Evolutionary conservation across 441 rosid genomes (phyloP).

Genomic region (Monsonia emarginata): DNA sequence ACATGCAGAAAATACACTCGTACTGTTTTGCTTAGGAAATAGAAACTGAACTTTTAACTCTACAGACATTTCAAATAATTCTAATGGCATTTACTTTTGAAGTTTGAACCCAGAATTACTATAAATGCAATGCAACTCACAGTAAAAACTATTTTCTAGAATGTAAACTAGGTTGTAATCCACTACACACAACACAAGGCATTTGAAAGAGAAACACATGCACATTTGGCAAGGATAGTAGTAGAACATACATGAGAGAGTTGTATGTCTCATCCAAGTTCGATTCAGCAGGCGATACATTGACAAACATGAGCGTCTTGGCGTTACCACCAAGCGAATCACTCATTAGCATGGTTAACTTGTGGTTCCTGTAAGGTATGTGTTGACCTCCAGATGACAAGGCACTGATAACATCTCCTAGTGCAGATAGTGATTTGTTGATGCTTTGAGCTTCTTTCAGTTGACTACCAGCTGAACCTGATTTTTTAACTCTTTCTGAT

Average conservation of each 20-base stretch:
- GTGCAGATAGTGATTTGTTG: constrained; percentile 89
- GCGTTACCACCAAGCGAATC: constrained; percentile 99
- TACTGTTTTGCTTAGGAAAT: not conserved
- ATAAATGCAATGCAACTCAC: not conserved
- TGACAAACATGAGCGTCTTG: constrained; percentile 91
- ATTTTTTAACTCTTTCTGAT: constrained; percentile 85
- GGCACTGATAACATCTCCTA: constrained; percentile 90
- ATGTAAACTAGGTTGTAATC: not conserved
- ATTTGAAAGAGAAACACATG: not conserved
- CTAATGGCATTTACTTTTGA: too few relatives aligned
- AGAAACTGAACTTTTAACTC: not conserved
- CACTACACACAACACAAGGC: not conserved
- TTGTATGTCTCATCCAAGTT: constrained; percentile 88
- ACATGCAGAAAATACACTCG: too few relatives aligned
- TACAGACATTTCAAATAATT: not conserved
- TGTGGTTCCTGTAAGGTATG: constrained; percentile 89
- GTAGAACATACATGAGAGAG: constrained; percentile 53
- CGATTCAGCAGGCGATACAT: constrained; percentile 80
- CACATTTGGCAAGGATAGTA: not conserved
- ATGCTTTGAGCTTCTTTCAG: constrained; percentile 95
- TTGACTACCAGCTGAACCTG: constrained; percentile 71
- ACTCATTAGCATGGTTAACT: constrained; percentile 89
- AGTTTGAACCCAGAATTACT: too few relatives aligned
- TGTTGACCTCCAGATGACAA: constrained; percentile 77
- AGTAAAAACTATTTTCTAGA: not conserved